Base-by-base conservation (phyloP, 805 yeast species). In the Kazachstania africana region DNA sequence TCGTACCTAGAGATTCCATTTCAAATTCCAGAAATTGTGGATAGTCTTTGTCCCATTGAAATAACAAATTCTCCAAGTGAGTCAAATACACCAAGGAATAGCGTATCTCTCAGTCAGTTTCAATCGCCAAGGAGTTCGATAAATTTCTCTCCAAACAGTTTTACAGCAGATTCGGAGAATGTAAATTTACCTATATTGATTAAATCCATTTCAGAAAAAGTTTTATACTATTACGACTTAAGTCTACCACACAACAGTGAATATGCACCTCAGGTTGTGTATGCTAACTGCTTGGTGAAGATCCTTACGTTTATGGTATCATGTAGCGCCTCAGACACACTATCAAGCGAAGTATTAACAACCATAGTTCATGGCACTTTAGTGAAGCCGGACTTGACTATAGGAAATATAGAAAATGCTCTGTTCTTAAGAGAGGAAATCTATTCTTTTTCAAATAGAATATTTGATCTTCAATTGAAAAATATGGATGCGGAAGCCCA, bases 261-360 rank as follows among this genome's bases (percentile, higher is more conserved):
- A 40, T 71, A 70, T 40, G 87, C 78, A 0, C 96, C 97, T 0
- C 88, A 77, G 36, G 55, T 78, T 1, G 85, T 85, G 0, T 80
- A 74, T 40, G 72, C 79, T 26, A 95, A 84, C 40, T 65, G 78
- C 2, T 60, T 80, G 3, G 42, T 85, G 20, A 64, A 95, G 36
- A 69, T 66, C 31, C 57, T 76, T 15, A 72, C 73, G 34, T 66
- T 81, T 32, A 67, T 79, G 66, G 64, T 77, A 2, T 50, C 62
- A 8, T 51, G 74, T 4, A 64, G 64, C 38, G 47, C 66, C 3
- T 68, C 71, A 21, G 71, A 71, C 6, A 69, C 67, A 4, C 53
- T 75, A 37, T 62, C 64, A 15, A 44, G 54, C 1, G 49, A 49
- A 0, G 59, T 66, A 1, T 48, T 73, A 21, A 59, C 65, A 5